A percentile compares a stretch with the other conserved stretches of the same genome.
phyloP scores from a whole-genome alignment of 352 stramenopile genomes.

The Globisporangium rhizosaccharum region DNA sequence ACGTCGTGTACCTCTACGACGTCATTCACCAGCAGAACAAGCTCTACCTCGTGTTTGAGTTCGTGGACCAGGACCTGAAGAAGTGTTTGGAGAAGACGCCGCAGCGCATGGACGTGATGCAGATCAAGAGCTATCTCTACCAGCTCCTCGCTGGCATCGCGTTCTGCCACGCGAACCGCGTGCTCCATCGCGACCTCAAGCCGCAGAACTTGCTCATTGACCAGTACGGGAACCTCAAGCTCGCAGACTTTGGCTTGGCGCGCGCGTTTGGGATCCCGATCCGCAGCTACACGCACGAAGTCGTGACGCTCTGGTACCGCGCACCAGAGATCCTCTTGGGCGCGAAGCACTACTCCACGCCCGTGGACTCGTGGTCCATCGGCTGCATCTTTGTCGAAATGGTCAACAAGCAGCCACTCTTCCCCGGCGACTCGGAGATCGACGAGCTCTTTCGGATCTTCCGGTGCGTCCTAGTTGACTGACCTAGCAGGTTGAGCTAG shows the following conservation, averaged over 20 bases:
- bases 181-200: conserved; percentile 98
- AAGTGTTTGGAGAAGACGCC: conserved; percentile 91
- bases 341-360: conserved; percentile 91
- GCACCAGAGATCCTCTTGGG: conserved; percentile 93
- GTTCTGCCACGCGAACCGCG: conserved; percentile 94
- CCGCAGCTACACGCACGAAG: conserved; percentile 91
- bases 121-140: conserved; percentile 85
- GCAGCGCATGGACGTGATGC: conserved; percentile 74
- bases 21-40: conserved; percentile 85
- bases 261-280: conserved; percentile 85
- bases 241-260: conserved; percentile 92
- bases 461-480: conserved; percentile 26
- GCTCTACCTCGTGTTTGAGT: conserved; percentile 86
- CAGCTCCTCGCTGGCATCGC: conserved; percentile 81
- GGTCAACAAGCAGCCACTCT: conserved; percentile 87
- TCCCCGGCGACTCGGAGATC: conserved; percentile 96
- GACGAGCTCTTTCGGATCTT: conserved; percentile 99
- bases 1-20: conserved; percentile 89
- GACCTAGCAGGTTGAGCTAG: no score
- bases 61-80: conserved; percentile 85
- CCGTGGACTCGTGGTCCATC: conserved; percentile 91
- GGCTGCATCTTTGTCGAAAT: conserved; percentile 95
- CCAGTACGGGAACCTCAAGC: conserved; percentile 83
- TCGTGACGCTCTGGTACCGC: conserved; percentile 96
- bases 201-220: conserved; percentile 95